Evolutionary conservation across 495 filamentous ascomycete genomes (phyloP).

Genomic region (Lophiostoma macrostomum): DNA sequence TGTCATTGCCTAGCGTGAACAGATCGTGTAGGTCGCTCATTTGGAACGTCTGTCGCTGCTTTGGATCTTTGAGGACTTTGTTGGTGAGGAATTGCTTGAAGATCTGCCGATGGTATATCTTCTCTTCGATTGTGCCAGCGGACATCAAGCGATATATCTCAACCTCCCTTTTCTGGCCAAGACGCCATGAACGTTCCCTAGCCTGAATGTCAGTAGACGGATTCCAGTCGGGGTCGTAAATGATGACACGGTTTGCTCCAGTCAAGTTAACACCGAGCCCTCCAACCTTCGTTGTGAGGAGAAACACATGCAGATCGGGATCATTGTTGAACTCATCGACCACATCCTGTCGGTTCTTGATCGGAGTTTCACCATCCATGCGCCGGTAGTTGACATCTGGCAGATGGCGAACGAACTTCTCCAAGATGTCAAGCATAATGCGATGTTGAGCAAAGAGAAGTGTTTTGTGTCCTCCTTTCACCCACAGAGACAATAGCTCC

Average conservation of each 20-base stretch:
- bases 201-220: conserved; percentile 91
- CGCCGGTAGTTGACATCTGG: conserved; percentile 73
- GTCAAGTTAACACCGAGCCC: conserved; percentile 92
- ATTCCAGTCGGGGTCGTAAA: conserved; percentile 98
- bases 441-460: conserved; percentile 85
- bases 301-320: conserved; percentile 76
- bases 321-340: conserved; percentile 90
- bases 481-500: conserved; percentile 81
- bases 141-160: conserved; percentile 94
- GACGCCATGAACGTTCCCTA: conserved; percentile 91
- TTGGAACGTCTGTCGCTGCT: conserved; percentile 81
- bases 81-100: conserved; percentile 95
- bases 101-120: conserved; percentile 97
- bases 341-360: conserved; percentile 74
- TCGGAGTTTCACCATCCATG: conserved; percentile 89
- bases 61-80: conserved; percentile 90
- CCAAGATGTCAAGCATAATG: conserved; percentile 90
- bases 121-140: conserved; percentile 96
- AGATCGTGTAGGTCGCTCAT: conserved; percentile 84
- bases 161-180: conserved; percentile 91
- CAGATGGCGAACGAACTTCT: conserved; percentile 67
- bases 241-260: conserved; percentile 91
- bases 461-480: conserved; percentile 81
- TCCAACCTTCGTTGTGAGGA: conserved; percentile 92
- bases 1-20: conserved; percentile 71